These are phyloP conservation scores for Xerocomus nothofagi DNA, from an alignment of 1,284 basidiomycete genomes.

Conservation along the genomic window DNA sequence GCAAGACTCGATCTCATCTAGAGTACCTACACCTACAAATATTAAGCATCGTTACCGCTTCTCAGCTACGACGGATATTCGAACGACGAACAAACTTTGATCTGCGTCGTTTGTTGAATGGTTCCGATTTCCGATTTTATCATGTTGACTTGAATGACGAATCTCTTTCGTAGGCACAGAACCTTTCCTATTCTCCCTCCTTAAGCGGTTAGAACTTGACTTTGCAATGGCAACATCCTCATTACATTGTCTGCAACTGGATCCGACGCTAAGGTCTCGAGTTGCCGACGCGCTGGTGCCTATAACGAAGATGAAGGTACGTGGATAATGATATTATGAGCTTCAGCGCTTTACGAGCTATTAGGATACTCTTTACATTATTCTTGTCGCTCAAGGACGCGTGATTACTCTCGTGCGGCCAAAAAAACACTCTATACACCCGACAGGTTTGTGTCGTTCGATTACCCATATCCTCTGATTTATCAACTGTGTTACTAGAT, in stretches of 20 bases:
- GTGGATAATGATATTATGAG: slow-evolving; percentile 14
- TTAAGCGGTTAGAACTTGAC: slow-evolving; percentile 73
- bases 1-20: slow-evolving; percentile 88
- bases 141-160: background rate
- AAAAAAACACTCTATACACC: slow-evolving; percentile 92
- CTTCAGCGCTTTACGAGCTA: slow-evolving; percentile 10
- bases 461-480: background rate
- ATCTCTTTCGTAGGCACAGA: slow-evolving; percentile 65
- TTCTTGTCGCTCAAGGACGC: slow-evolving; percentile 76
- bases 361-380: slow-evolving; percentile 88
- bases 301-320: slow-evolving; percentile 75
- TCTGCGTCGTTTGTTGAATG: slow-evolving; percentile 79
- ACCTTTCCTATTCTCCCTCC: slow-evolving; percentile 70
- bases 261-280: slow-evolving; percentile 64
- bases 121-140: slow-evolving; percentile 37
- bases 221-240: slow-evolving; percentile 80
- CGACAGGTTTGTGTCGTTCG: slow-evolving; percentile 60
- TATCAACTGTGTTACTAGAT: slow-evolving; percentile 46
- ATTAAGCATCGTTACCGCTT: slow-evolving; percentile 82
- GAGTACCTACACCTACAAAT: slow-evolving; percentile 95
- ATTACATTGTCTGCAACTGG: slow-evolving; percentile 77
- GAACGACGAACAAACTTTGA: slow-evolving; percentile 91
- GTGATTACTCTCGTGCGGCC: slow-evolving; percentile 91
- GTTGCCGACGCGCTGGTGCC: slow-evolving; percentile 79
- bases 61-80: slow-evolving; percentile 85